Conservation (phyloP, 306 rosid genomes). For the Inga laurina region DNA sequence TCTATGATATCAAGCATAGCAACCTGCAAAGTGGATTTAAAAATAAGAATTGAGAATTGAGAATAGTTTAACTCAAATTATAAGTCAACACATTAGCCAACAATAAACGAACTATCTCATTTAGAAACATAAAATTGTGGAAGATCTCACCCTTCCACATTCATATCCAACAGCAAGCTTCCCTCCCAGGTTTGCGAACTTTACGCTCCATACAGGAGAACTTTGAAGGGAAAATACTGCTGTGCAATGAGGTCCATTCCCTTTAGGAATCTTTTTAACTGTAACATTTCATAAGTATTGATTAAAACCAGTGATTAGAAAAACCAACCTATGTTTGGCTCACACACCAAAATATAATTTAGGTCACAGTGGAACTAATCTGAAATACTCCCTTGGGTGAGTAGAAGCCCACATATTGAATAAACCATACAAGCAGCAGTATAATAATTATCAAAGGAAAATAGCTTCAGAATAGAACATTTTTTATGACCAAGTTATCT, state of each 20-base stretch:
- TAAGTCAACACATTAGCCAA: slow-evolving; percentile 21
- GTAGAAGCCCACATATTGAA: slow-evolving; percentile 21
- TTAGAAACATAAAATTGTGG: slow-evolving; percentile 8
- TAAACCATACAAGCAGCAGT: slow-evolving; percentile 1
- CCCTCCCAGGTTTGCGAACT: slow-evolving; percentile 62
- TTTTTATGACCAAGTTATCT: not conserved
- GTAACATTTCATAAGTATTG: slow-evolving; percentile 43
- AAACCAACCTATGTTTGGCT: slow-evolving; percentile 16
- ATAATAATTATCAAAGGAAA: not conserved
- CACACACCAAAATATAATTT: slow-evolving; percentile 18
- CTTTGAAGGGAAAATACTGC: slow-evolving; percentile 64
- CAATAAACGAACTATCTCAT: slow-evolving; percentile 13
- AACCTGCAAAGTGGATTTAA: slow-evolving; percentile 61
- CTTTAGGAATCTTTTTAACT: slow-evolving; percentile 58
- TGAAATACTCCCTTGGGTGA: slow-evolving; percentile 8
- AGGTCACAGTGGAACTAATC: slow-evolving; percentile 19
- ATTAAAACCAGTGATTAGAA: slow-evolving; percentile 24
- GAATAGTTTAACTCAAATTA: slow-evolving; percentile 29
- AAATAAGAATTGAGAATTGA: slow-evolving; percentile 33
- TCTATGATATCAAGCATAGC: slow-evolving; percentile 69
- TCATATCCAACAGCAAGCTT: slow-evolving; percentile 75
- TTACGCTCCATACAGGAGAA: slow-evolving; percentile 60
- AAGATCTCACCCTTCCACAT: slow-evolving; percentile 70
- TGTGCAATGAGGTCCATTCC: slow-evolving; percentile 59
- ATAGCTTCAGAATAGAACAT: not conserved